These are phyloP conservation scores for Lithospermum erythrorhizon DNA, from an alignment of 257 asterid genomes.

Conservation along the genomic window DNA sequence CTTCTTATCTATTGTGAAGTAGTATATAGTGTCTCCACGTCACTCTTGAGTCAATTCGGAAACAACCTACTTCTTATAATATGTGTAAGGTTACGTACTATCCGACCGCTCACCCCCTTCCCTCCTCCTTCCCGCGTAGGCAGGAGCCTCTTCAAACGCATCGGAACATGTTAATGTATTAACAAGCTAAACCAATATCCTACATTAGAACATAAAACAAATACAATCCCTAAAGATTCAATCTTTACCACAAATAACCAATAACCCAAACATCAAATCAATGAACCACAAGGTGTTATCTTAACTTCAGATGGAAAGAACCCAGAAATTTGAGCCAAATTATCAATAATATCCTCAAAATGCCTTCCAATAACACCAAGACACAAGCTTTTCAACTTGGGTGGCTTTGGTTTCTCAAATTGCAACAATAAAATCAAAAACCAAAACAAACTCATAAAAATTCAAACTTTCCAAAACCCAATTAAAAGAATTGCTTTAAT, in stretches of 20 bases:
- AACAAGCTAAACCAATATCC: neutral
- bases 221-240: neutral
- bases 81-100: no score
- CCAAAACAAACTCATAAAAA: neutral
- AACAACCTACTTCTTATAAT: no score
- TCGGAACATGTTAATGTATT: no score
- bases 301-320: slow-evolving; percentile 59
- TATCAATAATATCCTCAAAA: slow-evolving; percentile 74
- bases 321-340: slow-evolving; percentile 50
- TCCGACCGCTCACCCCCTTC: no score
- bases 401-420: slow-evolving; percentile 36
- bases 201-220: neutral
- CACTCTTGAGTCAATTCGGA: no score
- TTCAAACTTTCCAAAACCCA: slow-evolving; percentile 10
- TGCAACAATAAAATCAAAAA: slow-evolving; percentile 30
- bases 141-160: no score
- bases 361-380: slow-evolving; percentile 72
- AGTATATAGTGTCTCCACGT: no score
- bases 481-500: neutral
- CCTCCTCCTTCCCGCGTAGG: no score
- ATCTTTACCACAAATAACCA: neutral
- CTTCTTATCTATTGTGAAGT: no score
- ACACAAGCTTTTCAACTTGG: slow-evolving; percentile 77
- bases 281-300: slow-evolving; percentile 20
- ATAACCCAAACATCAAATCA: neutral